Evolutionary conservation across 148 eudicot species (phyloP), one percentile per base, ranked within the genome.

Genomic region (Hydrangea macrophylla): DNA sequence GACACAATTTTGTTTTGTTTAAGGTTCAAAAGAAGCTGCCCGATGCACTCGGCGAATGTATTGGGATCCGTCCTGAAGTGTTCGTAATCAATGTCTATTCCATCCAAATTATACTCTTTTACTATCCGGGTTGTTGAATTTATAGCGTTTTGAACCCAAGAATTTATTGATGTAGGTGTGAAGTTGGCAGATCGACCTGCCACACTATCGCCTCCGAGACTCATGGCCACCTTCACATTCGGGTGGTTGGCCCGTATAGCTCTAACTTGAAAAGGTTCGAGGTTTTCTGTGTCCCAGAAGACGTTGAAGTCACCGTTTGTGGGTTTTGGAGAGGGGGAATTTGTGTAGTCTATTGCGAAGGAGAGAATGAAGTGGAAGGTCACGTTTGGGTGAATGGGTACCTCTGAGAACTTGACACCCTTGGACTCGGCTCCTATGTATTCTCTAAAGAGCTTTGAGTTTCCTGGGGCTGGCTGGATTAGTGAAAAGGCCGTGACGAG

Each of bases 1-100:
- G 60, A 37, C 12, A 60, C 64, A n/a, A 78, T 35, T 9, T 65
- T 8, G 18, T 78, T 61, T 30, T 78, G 63, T 55, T 78, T 58
- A 1, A 73, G 75, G 50, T 70, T 59, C 35, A 23, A 65, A 12
- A 70, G 22, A 30, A 69, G 72, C 42, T 42, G 50, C 27, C 75
- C 75, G 7, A 77, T 64, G 66, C 72, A 70, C 28, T 78, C 71
- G 15, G 69, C 68, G 27, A 70, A 74, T 27, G 72, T 74, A 27
- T 73, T 60, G 7, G 78, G 72, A 56, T 78, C 78, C 13, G 64
- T n/a, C 13, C 15, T 33, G 75, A 78, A 78, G 32, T 74, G 75
- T 36, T 78, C 75, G n/a, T 78, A 70, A 62, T 78, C 75, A 13
- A 78, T 64, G 42, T 74, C 82, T 2, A 78, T 73, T 9, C 75